Percentiles rank a stretch among this genome's conserved stretches.
Evolutionary conservation across 768 basidiomycete genomes (phyloP).

Genomic region (Gymnopilus dilepis): DNA sequence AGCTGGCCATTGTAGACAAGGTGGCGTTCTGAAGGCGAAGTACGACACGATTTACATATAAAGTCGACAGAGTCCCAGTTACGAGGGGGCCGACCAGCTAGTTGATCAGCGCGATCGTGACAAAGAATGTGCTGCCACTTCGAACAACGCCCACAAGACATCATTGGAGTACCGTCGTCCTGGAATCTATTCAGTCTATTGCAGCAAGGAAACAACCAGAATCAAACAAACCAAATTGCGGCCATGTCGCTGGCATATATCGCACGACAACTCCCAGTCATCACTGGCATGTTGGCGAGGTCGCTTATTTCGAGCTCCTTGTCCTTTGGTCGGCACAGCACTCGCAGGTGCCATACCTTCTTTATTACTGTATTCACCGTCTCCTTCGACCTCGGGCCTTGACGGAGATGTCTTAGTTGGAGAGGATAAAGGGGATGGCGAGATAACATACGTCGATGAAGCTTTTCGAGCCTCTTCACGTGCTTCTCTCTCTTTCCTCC

Average conservation of each 20-base stretch:
- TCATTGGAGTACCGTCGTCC: slow-evolving; percentile 82
- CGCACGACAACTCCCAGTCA: slow-evolving; percentile 89
- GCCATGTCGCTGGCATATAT: slow-evolving; percentile 77
- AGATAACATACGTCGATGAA: slow-evolving; percentile 2
- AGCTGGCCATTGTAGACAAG: slow-evolving; percentile 5
- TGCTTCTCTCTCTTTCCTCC: slow-evolving; percentile 54
- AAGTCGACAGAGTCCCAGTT: slow-evolving; percentile 92
- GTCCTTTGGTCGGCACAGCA: slow-evolving; percentile 20
- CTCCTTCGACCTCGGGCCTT: not conserved
- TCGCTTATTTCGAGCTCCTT: slow-evolving; percentile 28
- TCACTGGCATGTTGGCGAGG: slow-evolving; percentile 61
- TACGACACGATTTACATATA: slow-evolving; percentile 65
- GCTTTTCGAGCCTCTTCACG: slow-evolving; percentile 38
- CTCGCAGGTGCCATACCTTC: not conserved
- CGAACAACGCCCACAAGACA: slow-evolving; percentile 81
- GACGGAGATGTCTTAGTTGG: not conserved
- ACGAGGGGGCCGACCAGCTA: slow-evolving; percentile 66
- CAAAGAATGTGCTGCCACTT: slow-evolving; percentile 93
- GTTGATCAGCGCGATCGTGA: slow-evolving; percentile 74
- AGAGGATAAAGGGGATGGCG: not conserved
- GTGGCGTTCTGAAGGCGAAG: slow-evolving; percentile 10
- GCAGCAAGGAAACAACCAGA: not conserved
- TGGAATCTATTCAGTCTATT: slow-evolving; percentile 33
- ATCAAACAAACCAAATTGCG: slow-evolving; percentile 66
- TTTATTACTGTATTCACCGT: not conserved